These are phyloP conservation scores for Phytophthora nicotianae DNA, from an alignment of 352 stramenopile genomes.

Conservation along the genomic window DNA sequence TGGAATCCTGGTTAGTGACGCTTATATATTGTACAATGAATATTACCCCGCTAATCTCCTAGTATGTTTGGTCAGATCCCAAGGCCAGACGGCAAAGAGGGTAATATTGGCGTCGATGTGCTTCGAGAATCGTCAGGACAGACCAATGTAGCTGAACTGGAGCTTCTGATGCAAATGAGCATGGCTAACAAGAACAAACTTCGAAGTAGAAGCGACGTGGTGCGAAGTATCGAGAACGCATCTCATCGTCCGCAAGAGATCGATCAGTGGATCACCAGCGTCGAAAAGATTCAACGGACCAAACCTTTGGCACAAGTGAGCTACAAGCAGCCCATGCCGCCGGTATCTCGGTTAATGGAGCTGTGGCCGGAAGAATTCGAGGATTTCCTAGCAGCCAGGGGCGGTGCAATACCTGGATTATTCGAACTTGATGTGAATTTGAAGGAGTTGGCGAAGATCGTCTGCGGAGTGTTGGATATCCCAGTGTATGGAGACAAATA, in stretches of 20 bases:
- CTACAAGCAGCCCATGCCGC: conserved; percentile 92
- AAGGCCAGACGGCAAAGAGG: conserved; percentile 80
- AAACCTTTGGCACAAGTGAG: conserved; percentile 80
- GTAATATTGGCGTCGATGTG: conserved; percentile 79
- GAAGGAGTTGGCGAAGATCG: conserved; percentile 81
- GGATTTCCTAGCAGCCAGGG: conserved; percentile 46
- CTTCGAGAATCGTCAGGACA: conserved; percentile 88
- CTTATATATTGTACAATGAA: not conserved
- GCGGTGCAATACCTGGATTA: conserved; percentile 25
- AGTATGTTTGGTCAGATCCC: conserved; percentile 60
- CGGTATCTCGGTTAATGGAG: conserved; percentile 89
- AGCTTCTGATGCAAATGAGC: conserved; percentile 88
- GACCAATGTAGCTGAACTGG: conserved; percentile 89
- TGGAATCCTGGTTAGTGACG: conserved; percentile 56
- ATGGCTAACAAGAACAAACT: conserved; percentile 56
- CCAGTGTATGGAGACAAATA: conserved; percentile 84
- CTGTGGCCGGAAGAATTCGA: conserved; percentile 91
- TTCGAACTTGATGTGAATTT: conserved; percentile 84
- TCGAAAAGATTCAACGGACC: conserved; percentile 86
- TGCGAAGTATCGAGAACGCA: conserved; percentile 92
- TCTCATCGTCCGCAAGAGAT: conserved; percentile 87
- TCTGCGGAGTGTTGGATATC: conserved; percentile 93
- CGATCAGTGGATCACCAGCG: conserved; percentile 92
- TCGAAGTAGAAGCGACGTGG: conserved; percentile 47
- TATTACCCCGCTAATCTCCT: not conserved